phyloP scores from a whole-genome alignment of 192 early-diverging fungal species.

The Coemansia sp. region DNA sequence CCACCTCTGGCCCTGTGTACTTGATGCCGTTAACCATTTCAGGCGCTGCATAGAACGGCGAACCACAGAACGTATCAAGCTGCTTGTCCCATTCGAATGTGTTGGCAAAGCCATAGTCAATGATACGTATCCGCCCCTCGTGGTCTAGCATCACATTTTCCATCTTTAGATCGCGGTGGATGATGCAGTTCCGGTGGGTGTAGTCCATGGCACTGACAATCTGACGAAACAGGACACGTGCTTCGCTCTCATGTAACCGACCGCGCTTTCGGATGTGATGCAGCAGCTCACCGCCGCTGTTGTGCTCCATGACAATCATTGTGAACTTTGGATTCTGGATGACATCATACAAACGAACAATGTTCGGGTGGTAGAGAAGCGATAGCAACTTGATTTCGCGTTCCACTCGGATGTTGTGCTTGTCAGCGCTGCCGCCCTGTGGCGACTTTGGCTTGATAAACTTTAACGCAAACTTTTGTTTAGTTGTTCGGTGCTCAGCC shows the following conservation, averaged over 20 bases:
- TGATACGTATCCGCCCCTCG: conserved; percentile 73
- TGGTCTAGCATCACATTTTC: conserved; percentile 84
- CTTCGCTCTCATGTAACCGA: conserved; percentile 79
- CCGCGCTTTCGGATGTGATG: conserved; percentile 81
- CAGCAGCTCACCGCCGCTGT: conserved; percentile 81
- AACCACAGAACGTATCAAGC: conserved; percentile 60
- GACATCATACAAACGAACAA: conserved; percentile 84
- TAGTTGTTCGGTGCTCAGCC: conserved; percentile 48
- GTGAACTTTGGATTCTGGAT: conserved; percentile 76
- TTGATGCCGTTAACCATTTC: conserved; percentile 80
- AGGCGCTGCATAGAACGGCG: conserved; percentile 80
- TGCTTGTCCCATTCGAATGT: conserved; percentile 57
- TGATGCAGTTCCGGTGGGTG: conserved; percentile 64
- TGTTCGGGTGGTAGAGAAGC: conserved; percentile 84
- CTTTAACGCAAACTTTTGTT: conserved; percentile 63
- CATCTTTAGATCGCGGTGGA: conserved; percentile 81
- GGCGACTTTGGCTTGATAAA: conserved; percentile 60
- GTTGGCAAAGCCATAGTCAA: conserved; percentile 89
- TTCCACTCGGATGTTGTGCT: conserved; percentile 76
- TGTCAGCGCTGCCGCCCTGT: conserved; percentile 57
- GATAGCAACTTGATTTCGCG: conserved; percentile 80
- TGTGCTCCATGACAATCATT: conserved; percentile 86
- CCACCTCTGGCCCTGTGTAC: conserved; percentile 84
- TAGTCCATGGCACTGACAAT: conserved; percentile 77
- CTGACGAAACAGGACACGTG: conserved; percentile 79